These are phyloP conservation scores for Podospora appendiculata DNA, from an alignment of 495 filamentous ascomycete genomes.

Conservation along the genomic window DNA sequence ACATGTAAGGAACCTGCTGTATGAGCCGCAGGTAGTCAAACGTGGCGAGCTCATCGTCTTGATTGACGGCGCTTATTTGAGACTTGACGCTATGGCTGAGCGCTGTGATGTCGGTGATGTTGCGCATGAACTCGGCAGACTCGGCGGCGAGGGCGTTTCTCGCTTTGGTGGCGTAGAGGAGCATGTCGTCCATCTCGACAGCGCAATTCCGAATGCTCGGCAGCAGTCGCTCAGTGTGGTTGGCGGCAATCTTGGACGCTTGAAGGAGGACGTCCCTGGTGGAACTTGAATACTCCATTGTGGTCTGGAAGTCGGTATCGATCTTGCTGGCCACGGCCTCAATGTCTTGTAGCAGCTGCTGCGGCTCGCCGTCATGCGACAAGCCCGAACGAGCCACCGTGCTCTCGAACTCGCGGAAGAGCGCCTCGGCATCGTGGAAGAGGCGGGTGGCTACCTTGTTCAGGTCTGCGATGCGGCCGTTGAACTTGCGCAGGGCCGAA, in stretches of 20 bases:
- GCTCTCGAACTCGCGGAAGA: conserved; percentile 42
- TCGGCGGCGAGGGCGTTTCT: conserved; percentile 51
- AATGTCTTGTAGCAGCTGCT: conserved; percentile 70
- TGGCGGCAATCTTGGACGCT: conserved; percentile 76
- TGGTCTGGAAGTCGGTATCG: conserved; percentile 75
- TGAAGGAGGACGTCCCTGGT: conserved; percentile 68
- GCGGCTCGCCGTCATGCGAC: conserved; percentile 31
- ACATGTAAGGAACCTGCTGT: conserved; percentile 74
- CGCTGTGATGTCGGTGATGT: conserved; percentile 69
- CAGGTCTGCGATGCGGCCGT: conserved; percentile 35
- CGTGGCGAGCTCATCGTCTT: conserved; percentile 58
- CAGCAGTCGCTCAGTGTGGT: conserved; percentile 80
- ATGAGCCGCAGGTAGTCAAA: conserved; percentile 72
- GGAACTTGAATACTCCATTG: conserved; percentile 58
- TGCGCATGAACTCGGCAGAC: conserved; percentile 65
- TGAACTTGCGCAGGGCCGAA: conserved; percentile 37
- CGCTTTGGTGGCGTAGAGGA: conserved; percentile 56
- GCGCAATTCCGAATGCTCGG: conserved; percentile 66
- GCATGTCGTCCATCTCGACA: conserved; percentile 65
- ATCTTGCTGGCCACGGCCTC: conserved; percentile 80
- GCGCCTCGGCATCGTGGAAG: conserved; percentile 35
- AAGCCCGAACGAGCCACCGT: conserved; percentile 36
- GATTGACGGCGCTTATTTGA: conserved; percentile 61
- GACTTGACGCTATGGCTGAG: conserved; percentile 59
- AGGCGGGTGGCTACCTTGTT: conserved; percentile 38